Conservation (phyloP, 495 filamentous ascomycete species). For the Penicillium subrubescens region DNA sequence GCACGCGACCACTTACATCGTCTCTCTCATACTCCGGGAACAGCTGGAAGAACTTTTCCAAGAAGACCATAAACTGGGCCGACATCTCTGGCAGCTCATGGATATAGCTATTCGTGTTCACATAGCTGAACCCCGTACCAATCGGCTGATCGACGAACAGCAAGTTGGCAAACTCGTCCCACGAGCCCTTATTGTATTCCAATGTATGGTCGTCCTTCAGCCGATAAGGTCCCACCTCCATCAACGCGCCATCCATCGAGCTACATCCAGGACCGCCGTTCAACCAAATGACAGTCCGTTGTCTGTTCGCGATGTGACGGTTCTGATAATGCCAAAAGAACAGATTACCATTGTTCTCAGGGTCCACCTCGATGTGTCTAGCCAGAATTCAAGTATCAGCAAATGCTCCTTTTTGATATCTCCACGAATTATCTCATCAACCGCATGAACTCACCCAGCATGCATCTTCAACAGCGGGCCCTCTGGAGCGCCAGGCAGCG, state of each 20-base stretch:
- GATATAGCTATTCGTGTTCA: conserved; percentile 81
- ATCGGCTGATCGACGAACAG: conserved; percentile 97
- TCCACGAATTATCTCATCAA: not conserved
- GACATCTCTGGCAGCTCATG: conserved; percentile 89
- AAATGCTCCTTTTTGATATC: not conserved
- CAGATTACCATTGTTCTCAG: conserved; percentile 82
- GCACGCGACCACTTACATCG: conserved; percentile 67
- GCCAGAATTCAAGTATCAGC: conserved; percentile 29
- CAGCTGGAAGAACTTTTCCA: conserved; percentile 85
- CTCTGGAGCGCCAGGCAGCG: conserved; percentile 81
- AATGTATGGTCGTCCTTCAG: conserved; percentile 75
- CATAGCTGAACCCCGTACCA: conserved; percentile 95
- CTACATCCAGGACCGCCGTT: conserved; percentile 97
- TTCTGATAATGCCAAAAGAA: conserved; percentile 99
- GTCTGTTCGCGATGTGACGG: conserved; percentile 87
- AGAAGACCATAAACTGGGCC: conserved; percentile 79
- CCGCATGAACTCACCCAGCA: conserved; percentile 72
- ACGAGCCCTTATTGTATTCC: conserved; percentile 83
- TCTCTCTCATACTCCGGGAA: conserved; percentile 93
- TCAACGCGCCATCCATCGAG: conserved; percentile 94
- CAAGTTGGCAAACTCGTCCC: conserved; percentile 96
- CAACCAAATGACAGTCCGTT: conserved; percentile 93
- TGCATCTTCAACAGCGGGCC: conserved; percentile 92
- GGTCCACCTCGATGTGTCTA: conserved; percentile 89
- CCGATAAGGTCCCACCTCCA: conserved; percentile 96